A percentile compares a stretch with the other conserved stretches of the same genome.
These are phyloP conservation scores for Apodospora peruviana DNA, from an alignment of 495 filamentous ascomycete genomes.

Conservation along the genomic window DNA sequence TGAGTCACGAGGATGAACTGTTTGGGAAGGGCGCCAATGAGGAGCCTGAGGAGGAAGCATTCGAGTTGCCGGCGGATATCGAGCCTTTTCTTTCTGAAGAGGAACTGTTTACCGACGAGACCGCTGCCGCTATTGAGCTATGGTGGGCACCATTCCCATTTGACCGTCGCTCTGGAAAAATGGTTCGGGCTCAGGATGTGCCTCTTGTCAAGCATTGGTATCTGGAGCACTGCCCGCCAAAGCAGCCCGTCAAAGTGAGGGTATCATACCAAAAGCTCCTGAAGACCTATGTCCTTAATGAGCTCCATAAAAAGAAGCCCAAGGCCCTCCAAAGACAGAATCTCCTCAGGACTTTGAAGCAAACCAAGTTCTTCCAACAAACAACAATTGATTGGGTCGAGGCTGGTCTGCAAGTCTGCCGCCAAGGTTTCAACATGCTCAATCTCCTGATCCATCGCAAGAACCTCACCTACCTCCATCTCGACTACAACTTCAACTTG, in stretches of 20 bases:
- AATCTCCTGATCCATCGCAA: slow-evolving; percentile 97
- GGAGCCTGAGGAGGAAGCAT: slow-evolving; percentile 68
- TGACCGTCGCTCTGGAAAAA: slow-evolving; percentile 91
- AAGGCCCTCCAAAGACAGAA: slow-evolving; percentile 96
- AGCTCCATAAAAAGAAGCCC: slow-evolving; percentile 87
- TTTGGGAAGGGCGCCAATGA: slow-evolving; percentile 83
- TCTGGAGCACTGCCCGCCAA: slow-evolving; percentile 82
- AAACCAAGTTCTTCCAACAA: slow-evolving; percentile 99
- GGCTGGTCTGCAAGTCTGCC: slow-evolving; percentile 94
- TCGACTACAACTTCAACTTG: slow-evolving; percentile 99
- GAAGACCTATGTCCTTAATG: slow-evolving; percentile 94
- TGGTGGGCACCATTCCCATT: slow-evolving; percentile 99
- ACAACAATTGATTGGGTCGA: slow-evolving; percentile 99
- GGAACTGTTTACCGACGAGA: slow-evolving; percentile 84
- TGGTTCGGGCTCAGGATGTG: slow-evolving; percentile 95
- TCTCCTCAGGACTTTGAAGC: slow-evolving; percentile 80
- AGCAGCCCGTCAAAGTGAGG: slow-evolving; percentile 91
- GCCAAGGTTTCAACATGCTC: slow-evolving; percentile 99
- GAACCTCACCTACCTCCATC: slow-evolving; percentile 96
- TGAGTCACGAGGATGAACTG: slow-evolving; percentile 92
- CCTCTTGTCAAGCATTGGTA: slow-evolving; percentile 99
- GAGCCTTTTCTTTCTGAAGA: slow-evolving; percentile 90
- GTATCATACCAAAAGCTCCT: slow-evolving; percentile 99
- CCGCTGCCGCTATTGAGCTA: slow-evolving; percentile 83
- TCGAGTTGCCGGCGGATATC: slow-evolving; percentile 72